Conservation (phyloP, 768 basidiomycete species). For the Tulasnella sp. region DNA sequence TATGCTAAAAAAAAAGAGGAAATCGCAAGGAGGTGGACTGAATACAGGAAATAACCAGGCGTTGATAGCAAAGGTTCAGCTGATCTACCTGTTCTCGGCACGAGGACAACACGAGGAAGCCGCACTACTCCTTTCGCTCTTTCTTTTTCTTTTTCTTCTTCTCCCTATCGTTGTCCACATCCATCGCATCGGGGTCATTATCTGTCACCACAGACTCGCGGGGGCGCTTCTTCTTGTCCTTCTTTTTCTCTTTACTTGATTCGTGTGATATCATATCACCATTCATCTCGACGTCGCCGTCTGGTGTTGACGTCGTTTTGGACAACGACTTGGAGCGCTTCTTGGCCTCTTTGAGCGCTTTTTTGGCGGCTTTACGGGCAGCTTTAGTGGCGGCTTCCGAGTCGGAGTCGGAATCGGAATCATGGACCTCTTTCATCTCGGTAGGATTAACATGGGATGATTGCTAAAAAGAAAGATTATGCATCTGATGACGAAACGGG, state of each 20-base stretch:
- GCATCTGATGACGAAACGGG: constrained; percentile 27
- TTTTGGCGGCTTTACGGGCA: constrained; percentile 59
- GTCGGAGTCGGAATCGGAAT: constrained; percentile 28
- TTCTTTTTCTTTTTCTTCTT: constrained; percentile 36
- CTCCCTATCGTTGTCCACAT: constrained; percentile 27
- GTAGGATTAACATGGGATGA: constrained; percentile 9
- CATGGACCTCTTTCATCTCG: constrained; percentile 20
- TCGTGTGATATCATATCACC: constrained; percentile 13
- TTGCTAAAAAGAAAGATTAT: constrained; percentile 21
- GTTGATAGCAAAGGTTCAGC: too few relatives aligned
- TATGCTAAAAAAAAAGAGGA: too few relatives aligned
- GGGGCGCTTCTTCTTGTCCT: constrained; percentile 29
- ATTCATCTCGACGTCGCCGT: constrained; percentile 29
- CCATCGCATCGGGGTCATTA: neutral
- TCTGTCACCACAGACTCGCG: constrained; percentile 23
- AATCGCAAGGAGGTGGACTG: too few relatives aligned
- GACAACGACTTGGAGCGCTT: neutral
- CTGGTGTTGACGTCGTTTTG: neutral
- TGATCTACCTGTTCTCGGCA: too few relatives aligned
- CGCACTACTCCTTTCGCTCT: constrained; percentile 52
- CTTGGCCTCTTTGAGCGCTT: constrained; percentile 33
- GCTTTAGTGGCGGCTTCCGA: constrained; percentile 64
- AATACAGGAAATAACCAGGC: too few relatives aligned
- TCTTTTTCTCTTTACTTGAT: constrained; percentile 20
- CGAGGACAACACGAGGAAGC: too few relatives aligned